These are phyloP conservation scores for Termitomyces heimii DNA, from an alignment of 768 basidiomycete genomes.

Conservation along the genomic window DNA sequence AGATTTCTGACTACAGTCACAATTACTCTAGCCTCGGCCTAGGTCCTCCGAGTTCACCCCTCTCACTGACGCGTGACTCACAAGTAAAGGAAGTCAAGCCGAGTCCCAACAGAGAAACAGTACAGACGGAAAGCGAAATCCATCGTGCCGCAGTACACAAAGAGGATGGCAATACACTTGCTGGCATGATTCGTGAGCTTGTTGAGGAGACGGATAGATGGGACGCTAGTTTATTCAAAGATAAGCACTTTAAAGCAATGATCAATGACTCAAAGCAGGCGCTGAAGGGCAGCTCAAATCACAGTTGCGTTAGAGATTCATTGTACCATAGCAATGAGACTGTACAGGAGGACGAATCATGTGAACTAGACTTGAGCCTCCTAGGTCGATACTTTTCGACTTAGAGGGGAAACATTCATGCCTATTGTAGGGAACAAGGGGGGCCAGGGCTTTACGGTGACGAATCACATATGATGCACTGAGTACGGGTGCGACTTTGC, in stretches of 20 bases:
- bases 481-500: constrained; percentile 12
- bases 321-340: not conserved
- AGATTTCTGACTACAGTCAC: not conserved
- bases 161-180: constrained; percentile 25
- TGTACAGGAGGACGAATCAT: constrained; percentile 8
- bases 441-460: not conserved
- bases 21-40: constrained; percentile 14
- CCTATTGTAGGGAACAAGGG: constrained; percentile 4
- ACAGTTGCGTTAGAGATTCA: not conserved
- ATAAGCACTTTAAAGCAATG: constrained; percentile 40
- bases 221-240: constrained; percentile 43
- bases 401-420: constrained; percentile 6
- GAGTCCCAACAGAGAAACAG: not conserved
- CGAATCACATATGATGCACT: constrained; percentile 7
- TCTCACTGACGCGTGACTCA: not conserved
- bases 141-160: constrained; percentile 5
- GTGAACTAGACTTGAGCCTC: constrained; percentile 17
- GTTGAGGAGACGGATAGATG: constrained; percentile 45
- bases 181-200: constrained; percentile 41
- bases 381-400: constrained; percentile 17
- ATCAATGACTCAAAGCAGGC: constrained; percentile 25
- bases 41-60: constrained; percentile 10
- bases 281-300: not conserved
- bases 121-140: not conserved
- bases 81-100: not conserved